These are phyloP conservation scores for Tinospora cordifolia DNA, from an alignment of 164 flowering plant genomes.

Conservation along the genomic window DNA sequence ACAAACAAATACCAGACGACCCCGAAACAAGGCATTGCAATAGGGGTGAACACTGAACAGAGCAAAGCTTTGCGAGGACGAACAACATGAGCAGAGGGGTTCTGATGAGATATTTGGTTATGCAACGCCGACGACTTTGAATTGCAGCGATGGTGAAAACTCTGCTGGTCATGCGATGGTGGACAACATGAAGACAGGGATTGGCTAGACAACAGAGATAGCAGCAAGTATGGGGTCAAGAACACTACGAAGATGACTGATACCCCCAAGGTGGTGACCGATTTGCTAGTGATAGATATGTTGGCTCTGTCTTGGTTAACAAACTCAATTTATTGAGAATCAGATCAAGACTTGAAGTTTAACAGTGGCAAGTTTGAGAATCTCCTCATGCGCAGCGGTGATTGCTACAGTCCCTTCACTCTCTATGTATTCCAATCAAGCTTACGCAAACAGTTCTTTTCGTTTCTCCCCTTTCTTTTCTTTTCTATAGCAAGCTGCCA, in stretches of 20 bases:
- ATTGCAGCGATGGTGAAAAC: no score
- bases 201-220: conserved; percentile 55
- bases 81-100: no score
- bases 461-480: conserved; percentile 38
- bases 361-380: conserved; percentile 28
- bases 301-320: conserved; percentile 10
- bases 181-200: conserved; percentile 73
- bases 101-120: no score
- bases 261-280: conserved; percentile 40
- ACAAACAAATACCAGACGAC: no score
- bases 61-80: no score
- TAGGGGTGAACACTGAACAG: no score
- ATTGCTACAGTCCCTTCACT: conserved; percentile 35
- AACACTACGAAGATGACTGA: conserved; percentile 24
- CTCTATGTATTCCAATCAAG: conserved; percentile 22
- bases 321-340: neutral
- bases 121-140: no score
- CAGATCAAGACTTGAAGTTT: neutral
- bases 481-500: no score
- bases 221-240: conserved; percentile 40
- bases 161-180: no score
- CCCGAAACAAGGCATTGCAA: no score
- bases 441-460: conserved; percentile 40
- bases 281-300: conserved; percentile 34
- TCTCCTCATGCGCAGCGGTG: conserved; percentile 31